Base-by-base conservation (phyloP, 352 stramenopile genomes). In the Phytopythium sindhum region DNA sequence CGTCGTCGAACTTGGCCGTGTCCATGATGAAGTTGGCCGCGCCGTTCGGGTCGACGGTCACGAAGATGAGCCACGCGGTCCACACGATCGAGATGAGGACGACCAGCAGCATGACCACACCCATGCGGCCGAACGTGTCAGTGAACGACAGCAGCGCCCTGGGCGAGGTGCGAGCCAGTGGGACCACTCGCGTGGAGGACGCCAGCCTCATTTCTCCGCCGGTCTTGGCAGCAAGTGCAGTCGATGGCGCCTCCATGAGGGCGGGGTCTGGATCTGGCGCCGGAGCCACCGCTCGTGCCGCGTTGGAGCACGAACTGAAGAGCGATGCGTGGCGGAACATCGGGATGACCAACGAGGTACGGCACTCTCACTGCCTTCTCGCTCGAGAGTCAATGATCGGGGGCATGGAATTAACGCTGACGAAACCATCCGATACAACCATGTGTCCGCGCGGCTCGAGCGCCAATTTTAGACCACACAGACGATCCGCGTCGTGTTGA, bases 11-110 rank as follows among this genome's bases (percentile, higher is more conserved):
- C 39, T 59, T 1, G n/a, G 31, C 33, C 11, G 57, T 68, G 55
- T 60, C 35, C 63, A 68, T 62, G 63, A 68, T 24, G 14, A 44
- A 37, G 35, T 63, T 68, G 21, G 54, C 62, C 11, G 55, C 59
- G 15, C n/a, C 31, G 19, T 60, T 68, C 4, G 63, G 63, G 37
- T 62, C 54, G 15, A 60, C 31, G 5, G 55, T 64, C 15, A 68
- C 31, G 12, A 54, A 15, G 23, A 68, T 50, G 26, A 68, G 39
- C 63, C 55, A 59, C 8, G 41, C 10, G 15, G 48, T 50, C 63
- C 63, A 68, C 14, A 37, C 17, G 23, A 66, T 56, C 10, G 50
- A 61, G 6, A 54, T 29, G 56, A 62, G 12, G 21, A 53, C 33
- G 8, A 54, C 56, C 8, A 62, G 23, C 26, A 62, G 19, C 42